Base-by-base conservation (phyloP, 2,329 filamentous ascomycete species). In the Penicillium verrucosum region DNA sequence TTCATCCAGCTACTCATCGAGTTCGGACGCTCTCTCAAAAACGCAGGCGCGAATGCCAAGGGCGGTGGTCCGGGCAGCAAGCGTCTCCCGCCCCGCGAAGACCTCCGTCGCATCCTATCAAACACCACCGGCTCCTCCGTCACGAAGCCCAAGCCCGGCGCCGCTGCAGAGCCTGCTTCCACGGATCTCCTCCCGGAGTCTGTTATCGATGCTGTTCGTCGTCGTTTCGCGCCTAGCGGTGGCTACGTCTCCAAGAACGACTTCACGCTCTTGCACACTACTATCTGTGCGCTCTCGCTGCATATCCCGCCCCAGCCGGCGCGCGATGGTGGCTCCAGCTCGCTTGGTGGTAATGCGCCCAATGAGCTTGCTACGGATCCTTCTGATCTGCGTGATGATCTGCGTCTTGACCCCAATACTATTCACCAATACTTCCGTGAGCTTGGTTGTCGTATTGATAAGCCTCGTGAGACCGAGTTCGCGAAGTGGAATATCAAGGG, bases 401-500 rank as follows among this genome's bases (percentile, higher is more conserved):
- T 79, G 43, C 69, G 71, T 30, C 56, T 78, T 10, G 75, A 77
- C 29, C 70, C 69, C 23, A 49, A 65, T 12, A 68, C 61, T 11
- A 66, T 71, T 47, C 57, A 62, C 59, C 75, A 77, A 60, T 77
- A 76, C 57, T 80, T 77, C 70, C 72, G 75, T 30, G 77, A 80
- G 57, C 56, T 79, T 59, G 77, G 77, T n/a, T 79, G 77, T 59
- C 70, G 71, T 16, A 64, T 78, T 40, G 74, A 77, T 49, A 71
- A 70, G 66, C 71, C 75, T 30, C 68, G 68, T 18, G 76, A 77
- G 59, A 65, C 66, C 0, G 77, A 79, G 61, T 74, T 73, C 56
- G 68, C 63, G 25, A 75, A 73, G 54, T 78, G 73, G 70, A 74
- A 71, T 14, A 70, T 78, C 47, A 86, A 83, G 56, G 81, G 86